These are phyloP conservation scores for Lecanosticta acicola DNA, from an alignment of 2,329 filamentous ascomycete species.

Conservation along the genomic window DNA sequence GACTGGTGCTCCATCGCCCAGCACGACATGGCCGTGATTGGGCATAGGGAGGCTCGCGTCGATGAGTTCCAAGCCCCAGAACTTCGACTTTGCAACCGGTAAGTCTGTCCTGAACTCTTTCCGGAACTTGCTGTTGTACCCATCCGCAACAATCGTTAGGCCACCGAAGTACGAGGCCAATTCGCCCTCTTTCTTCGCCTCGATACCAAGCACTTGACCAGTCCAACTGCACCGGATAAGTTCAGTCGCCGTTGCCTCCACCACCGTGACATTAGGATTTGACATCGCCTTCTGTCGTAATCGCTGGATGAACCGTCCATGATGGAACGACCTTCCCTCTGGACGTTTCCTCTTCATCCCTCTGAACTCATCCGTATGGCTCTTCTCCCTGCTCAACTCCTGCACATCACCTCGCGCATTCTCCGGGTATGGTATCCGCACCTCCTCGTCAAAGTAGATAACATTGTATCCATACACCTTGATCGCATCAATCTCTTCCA, in stretches of 20 bases:
- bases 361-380: conserved; percentile 26
- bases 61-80: conserved; percentile 88
- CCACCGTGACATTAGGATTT: conserved; percentile 78
- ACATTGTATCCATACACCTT: conserved; percentile 82
- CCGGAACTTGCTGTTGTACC: conserved; percentile 87
- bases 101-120: conserved; percentile 64
- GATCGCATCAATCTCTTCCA: conserved; percentile 84
- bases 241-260: conserved; percentile 80
- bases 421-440: conserved; percentile 72
- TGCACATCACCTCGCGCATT: conserved; percentile 41
- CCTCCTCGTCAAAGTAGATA: conserved; percentile 68
- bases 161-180: conserved; percentile 77
- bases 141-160: conserved; percentile 84
- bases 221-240: conserved; percentile 65
- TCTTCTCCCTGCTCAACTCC: conserved; percentile 30
- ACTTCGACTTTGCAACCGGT: conserved; percentile 74
- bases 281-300: conserved; percentile 67
- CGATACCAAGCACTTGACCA: conserved; percentile 74
- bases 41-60: conserved; percentile 73
- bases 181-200: conserved; percentile 60
- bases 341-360: conserved; percentile 46
- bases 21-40: conserved; percentile 79
- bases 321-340: conserved; percentile 80
- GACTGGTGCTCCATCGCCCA: conserved; percentile 70
- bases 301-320: conserved; percentile 84